phyloP scores from a whole-genome alignment of 129 eudicot genomes.

The Heracleum sosnowskyi region DNA sequence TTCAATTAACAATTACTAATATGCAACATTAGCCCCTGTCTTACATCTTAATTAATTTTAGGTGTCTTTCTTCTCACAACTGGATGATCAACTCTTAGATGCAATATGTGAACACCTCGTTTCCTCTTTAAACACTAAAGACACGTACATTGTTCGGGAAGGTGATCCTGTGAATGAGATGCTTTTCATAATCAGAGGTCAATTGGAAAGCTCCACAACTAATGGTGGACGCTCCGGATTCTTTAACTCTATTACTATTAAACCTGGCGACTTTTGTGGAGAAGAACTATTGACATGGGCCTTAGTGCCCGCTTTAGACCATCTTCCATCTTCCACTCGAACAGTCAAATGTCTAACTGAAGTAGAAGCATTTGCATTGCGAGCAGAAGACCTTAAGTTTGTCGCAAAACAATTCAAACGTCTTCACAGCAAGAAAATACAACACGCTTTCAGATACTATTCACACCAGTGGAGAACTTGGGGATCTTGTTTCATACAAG shows the following conservation, averaged over 20 bases:
- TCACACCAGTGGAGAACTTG: conserved; percentile 74
- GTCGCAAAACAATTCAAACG: conserved; percentile 70
- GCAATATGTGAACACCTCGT: conserved; percentile 60
- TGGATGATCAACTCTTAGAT: conserved; percentile 61
- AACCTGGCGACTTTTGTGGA: conserved; percentile 64
- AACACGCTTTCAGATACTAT: conserved; percentile 67
- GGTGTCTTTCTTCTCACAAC: conserved; percentile 62
- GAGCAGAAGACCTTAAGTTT: conserved; percentile 66
- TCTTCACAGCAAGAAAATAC: conserved; percentile 72
- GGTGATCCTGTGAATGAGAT: conserved; percentile 67
- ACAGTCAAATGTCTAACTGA: conserved; percentile 56
- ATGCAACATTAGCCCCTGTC: background rate
- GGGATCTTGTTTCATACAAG: conserved; percentile 61
- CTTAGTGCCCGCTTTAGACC: conserved; percentile 38
- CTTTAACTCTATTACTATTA: conserved; percentile 51
- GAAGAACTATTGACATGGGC: conserved; percentile 79
- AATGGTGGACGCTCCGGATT: conserved; percentile 60
- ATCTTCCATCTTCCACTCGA: conserved; percentile 69
- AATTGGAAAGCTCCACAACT: conserved; percentile 61
- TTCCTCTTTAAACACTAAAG: conserved; percentile 54
- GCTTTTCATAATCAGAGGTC: conserved; percentile 60
- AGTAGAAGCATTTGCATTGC: conserved; percentile 79
- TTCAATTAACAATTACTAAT: background rate
- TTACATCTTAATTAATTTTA: conserved; percentile 10
- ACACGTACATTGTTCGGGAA: conserved; percentile 48